Base-by-base conservation (phyloP, 805 yeast species). In the Kockiozyma suomiensis region DNA sequence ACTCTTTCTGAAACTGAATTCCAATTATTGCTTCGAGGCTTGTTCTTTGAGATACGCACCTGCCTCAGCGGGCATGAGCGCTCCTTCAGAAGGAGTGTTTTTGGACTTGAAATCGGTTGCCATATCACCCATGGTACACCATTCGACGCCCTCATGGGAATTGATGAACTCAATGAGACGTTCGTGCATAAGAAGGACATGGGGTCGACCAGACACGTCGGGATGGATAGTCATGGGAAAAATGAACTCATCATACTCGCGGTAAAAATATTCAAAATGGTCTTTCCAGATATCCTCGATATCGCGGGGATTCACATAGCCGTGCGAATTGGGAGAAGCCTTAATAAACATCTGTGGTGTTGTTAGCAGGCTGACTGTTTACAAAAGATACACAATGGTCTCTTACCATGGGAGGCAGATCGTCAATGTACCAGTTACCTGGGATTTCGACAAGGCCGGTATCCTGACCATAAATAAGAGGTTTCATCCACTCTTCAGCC, bases 161-260 rank as follows among this genome's bases (percentile, higher is more conserved):
- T 74, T 74, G 62, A 74, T 73, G 57, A 69, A 70, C 51, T 74
- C 77, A 53, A 74, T 74, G 40, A 74, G 47, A 45, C 76, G 59
- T 56, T 74, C 77, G 62, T 74, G 77, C 76, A 74, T 74, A 58
- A 73, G 51, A 17, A 73, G 23, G 6, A 64, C 76, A 61, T 74
- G 77, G 4, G 77, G 76, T 35, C 76, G 64, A 17, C 77, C 77
- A 32, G 75, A 70, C 21, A 74, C 77, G 53, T 74, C 77, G 1
- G 77, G 77, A 59, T 74, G 77, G 56, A 72, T 69, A 37, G 77
- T 74, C 62, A 74, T 73, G 7, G 77, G 77, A 65, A 74, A 74
- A 32, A 74, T 70, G 60, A 74, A 74, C 55, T 72, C 75, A 58
- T 74, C 77, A 58, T 74, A 70, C 49, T 75, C 76, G 46, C 76